Evolutionary conservation across 495 filamentous ascomycete species (phyloP).

Genomic region (Oidiodendron maius): DNA sequence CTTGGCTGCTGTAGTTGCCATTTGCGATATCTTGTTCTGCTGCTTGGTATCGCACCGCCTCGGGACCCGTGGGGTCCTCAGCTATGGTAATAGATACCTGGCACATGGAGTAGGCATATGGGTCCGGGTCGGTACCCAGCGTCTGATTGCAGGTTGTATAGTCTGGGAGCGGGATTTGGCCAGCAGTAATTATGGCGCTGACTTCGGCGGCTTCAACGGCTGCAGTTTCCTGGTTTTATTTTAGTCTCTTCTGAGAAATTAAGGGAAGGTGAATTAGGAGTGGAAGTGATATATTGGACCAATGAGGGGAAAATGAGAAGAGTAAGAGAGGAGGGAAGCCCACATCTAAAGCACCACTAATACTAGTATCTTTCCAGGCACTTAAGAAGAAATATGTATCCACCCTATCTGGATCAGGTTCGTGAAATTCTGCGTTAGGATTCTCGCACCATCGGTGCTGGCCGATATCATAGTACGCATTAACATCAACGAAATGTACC

Average conservation of each 20-base stretch:
- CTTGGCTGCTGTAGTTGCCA: background rate
- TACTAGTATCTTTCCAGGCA: background rate
- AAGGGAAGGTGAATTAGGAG: too few relatives aligned
- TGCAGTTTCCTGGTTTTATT: too few relatives aligned
- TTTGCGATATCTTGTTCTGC: background rate
- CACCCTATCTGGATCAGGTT: background rate
- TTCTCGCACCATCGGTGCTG: background rate
- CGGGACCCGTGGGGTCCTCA: background rate
- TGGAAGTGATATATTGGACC: too few relatives aligned
- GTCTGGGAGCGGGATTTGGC: background rate
- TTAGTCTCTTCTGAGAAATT: too few relatives aligned
- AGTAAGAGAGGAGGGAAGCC: too few relatives aligned
- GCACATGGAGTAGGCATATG: background rate
- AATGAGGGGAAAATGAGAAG: too few relatives aligned
- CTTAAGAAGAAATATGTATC: background rate
- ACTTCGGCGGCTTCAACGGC: background rate
- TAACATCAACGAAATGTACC: background rate
- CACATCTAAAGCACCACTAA: background rate
- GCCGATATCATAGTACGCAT: background rate
- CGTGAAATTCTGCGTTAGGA: background rate
- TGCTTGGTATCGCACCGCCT: background rate
- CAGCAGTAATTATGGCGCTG: background rate
- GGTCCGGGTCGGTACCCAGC: background rate
- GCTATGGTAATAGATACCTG: background rate
- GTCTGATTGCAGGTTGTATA: background rate